A percentile compares a stretch with the other conserved stretches of the same genome.
Conservation (phyloP, 441 rosid species). For the Manihot esculenta region DNA sequence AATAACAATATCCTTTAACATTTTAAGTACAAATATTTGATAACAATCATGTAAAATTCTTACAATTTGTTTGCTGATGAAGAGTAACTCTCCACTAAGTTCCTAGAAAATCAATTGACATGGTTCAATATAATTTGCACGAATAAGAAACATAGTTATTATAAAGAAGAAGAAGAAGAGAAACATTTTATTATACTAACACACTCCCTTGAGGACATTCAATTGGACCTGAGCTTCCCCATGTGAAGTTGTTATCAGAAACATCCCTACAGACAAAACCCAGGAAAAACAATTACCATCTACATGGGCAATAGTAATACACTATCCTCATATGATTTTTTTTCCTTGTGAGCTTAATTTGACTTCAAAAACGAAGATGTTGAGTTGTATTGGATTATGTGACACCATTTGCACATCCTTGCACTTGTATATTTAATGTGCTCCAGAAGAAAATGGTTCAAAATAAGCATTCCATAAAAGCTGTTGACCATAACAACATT, state of each 20-base stretch:
- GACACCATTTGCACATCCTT: background rate
- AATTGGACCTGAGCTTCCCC: constrained; percentile 52
- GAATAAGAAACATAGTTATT: background rate
- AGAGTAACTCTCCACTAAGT: constrained; percentile 76
- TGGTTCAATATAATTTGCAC: background rate
- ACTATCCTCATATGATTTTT: background rate
- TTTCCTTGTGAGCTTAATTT: background rate
- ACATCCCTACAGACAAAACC: constrained; percentile 62
- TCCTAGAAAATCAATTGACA: constrained; percentile 43
- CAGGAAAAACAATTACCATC: constrained; percentile 10
- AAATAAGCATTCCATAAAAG: background rate
- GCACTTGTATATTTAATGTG: background rate
- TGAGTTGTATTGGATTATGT: background rate
- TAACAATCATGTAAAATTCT: constrained; percentile 29
- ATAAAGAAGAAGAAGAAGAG: constrained; percentile 1
- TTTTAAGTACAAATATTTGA: constrained; percentile 4
- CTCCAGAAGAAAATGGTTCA: constrained; percentile 2
- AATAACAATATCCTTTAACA: background rate
- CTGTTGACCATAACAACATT: background rate
- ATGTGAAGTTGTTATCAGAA: constrained; percentile 73
- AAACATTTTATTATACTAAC: constrained; percentile 42
- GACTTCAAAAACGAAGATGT: background rate
- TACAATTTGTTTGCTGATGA: constrained; percentile 45
- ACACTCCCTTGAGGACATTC: constrained; percentile 60
- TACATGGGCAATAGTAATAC: background rate